Evolutionary conservation across 2,329 filamentous ascomycete genomes (phyloP), one percentile per base, ranked within the genome.

Genomic region (Nemania diffusa): DNA sequence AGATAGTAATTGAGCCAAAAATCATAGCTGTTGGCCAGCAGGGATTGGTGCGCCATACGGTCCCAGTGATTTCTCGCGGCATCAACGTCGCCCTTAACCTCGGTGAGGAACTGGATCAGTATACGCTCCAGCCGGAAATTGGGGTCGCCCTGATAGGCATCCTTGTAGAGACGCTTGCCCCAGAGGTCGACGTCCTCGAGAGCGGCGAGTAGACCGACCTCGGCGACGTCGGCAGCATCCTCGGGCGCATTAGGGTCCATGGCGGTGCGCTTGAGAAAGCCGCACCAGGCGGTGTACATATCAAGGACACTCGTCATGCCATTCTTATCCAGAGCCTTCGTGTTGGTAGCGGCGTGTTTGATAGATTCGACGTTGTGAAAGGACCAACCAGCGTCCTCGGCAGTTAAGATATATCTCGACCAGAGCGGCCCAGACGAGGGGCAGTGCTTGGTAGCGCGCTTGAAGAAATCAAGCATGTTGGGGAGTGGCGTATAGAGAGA

Each of bases 1-100:
- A 91, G 85, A 79, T 97, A 97, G 79, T 93, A 97, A 50, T 90
- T 89, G 62, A 94, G 85, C 96, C 96, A 99, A 78, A 98, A 98
- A 73, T 97, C 93, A 76, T 94, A 94, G 73, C 90, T 94, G 73
- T 93, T 88, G 32, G 90, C 89, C 63, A 93, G 81, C 3, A 88
- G 88, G 20, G 86, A 84, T n/a, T 87, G 82, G 24, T 87, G 78
- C 3, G 84, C 86, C 32, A 98, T 84, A 20, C 88, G 87, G 71
- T 91, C 89, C 89, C 93, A 98, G 55, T 92, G 88, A 17, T 86
- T 85, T 44, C 96, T 88, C 2, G 95, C 96, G 64, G 90, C 90
- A 22, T 93, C 88, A 59, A 92, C 83, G 46, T 92, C 91, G 27
- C 90, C 90, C 71, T 93, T 93, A 73, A 92, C 93, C 77, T 97